Conservation (phyloP, 2,329 filamentous ascomycete species). For the Diaporthe sp. region DNA sequence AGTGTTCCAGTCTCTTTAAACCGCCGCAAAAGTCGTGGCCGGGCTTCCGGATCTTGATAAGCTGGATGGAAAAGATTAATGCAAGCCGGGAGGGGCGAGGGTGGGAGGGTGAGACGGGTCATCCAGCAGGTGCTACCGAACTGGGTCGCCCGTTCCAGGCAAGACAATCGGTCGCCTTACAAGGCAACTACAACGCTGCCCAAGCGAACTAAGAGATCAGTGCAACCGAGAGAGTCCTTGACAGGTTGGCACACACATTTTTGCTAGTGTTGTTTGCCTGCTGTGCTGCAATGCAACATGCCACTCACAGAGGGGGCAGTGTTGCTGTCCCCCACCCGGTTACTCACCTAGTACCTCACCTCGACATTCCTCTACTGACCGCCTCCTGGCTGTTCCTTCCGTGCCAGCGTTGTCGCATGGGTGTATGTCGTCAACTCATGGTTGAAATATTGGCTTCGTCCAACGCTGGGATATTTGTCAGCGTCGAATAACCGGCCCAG, state of each 20-base stretch:
- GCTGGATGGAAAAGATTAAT: background rate
- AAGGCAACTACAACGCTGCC: conserved; percentile 22
- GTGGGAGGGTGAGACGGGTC: background rate
- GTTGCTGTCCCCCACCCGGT: background rate
- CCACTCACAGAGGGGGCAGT: background rate
- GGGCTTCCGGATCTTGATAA: background rate
- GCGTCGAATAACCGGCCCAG: background rate
- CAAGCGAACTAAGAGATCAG: conserved; percentile 19
- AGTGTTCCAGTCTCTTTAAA: background rate
- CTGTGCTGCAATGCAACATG: conserved; percentile 21
- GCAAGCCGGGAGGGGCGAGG: background rate
- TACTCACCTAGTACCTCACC: too few species aligned
- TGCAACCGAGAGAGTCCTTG: conserved; percentile 4
- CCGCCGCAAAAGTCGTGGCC: background rate
- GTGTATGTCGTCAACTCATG: background rate
- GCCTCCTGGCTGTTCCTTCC: background rate
- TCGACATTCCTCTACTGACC: background rate
- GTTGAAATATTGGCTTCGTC: background rate
- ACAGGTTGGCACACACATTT: background rate
- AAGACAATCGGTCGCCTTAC: conserved; percentile 27
- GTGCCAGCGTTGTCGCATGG: background rate
- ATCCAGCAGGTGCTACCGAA: background rate
- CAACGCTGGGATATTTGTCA: background rate
- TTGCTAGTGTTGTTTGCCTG: conserved; percentile 24
- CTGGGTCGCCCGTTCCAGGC: conserved; percentile 22